These are phyloP conservation scores for Monascus purpureus DNA, from an alignment of 495 filamentous ascomycete genomes.

Conservation along the genomic window DNA sequence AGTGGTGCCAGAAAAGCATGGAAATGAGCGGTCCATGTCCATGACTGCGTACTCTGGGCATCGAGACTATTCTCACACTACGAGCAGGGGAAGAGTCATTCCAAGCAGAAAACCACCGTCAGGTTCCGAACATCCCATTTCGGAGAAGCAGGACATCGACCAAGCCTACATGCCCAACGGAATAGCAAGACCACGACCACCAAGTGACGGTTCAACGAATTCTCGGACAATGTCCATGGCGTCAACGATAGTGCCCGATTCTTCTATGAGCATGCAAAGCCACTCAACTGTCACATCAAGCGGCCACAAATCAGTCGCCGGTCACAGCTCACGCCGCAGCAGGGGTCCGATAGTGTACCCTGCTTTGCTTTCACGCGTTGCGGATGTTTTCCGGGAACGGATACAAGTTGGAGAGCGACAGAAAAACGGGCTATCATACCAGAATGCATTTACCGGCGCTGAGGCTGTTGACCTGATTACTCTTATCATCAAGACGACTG, in stretches of 20 bases:
- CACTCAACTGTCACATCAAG: slow-evolving; percentile 16
- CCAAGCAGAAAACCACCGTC: slow-evolving; percentile 50
- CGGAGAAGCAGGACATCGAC: slow-evolving; percentile 13
- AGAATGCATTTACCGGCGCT: slow-evolving; percentile 84
- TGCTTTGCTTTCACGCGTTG: slow-evolving; percentile 79
- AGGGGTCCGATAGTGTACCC: slow-evolving; percentile 79
- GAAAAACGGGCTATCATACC: slow-evolving; percentile 96
- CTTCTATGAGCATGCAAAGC: slow-evolving; percentile 34
- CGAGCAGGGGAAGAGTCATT: slow-evolving; percentile 74
- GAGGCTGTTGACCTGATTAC: slow-evolving; percentile 93
- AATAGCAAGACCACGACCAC: slow-evolving; percentile 20
- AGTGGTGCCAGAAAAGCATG: slow-evolving; percentile 76
- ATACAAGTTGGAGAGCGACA: slow-evolving; percentile 71
- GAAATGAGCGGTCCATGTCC: slow-evolving; percentile 83
- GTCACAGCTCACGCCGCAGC: slow-evolving; percentile 34
- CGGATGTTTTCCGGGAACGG: slow-evolving; percentile 77
- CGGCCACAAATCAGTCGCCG: slow-evolving; percentile 25
- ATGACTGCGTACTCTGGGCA: slow-evolving; percentile 76
- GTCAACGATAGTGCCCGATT: slow-evolving; percentile 51
- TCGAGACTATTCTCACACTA: slow-evolving; percentile 69
- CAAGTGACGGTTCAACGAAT: slow-evolving; percentile 28
- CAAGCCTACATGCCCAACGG: slow-evolving; percentile 8
- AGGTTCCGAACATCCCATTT: slow-evolving; percentile 18
- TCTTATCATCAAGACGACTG: slow-evolving; percentile 90
- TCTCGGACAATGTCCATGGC: slow-evolving; percentile 79